Evolutionary conservation across 768 basidiomycete genomes (phyloP), one percentile per base, ranked within the genome.

Genomic region (Dacryopinax spathularia): DNA sequence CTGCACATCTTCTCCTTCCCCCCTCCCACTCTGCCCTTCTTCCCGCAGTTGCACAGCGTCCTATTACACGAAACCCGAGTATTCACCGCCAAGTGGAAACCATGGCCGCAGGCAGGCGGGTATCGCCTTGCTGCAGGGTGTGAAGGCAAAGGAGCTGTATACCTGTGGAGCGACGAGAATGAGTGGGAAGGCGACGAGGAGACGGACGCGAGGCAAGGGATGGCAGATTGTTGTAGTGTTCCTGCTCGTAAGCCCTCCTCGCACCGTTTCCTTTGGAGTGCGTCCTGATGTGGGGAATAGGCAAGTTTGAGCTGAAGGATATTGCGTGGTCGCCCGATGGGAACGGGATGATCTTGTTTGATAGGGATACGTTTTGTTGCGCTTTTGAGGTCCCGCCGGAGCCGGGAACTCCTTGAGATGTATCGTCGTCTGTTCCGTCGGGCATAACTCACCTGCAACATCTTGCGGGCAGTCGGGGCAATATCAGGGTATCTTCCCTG

Each of bases 151-250:
- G 80, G 81, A 63, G 83, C 85, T 62, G 71, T 89, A 25, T 89
- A 87, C 72, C 82, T 79, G 7, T 92, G 89, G 89, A 89, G 86
- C 66, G 88, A 89, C 66, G 89, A 91, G 69, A 65, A 83, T 44
- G 65, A 62, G 68, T 20, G 69, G 62, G 56, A 69, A 44, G 60
- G 64, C 3, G 61, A 62, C 6, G 63, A 63, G 33, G 77, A 73
- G 4, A 81, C 78, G 2, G 76, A 75, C 20, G 80, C 81, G 43
- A 84, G 83, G 69, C 75, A 77, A 66, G 91, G 91, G 69, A 86
- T 91, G 75, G 90, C 91, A 1, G 93, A 95, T 73, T 94, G 91
- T 68, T 82, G 94, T 34, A 89, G 89, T 6, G 83, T 96, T 2
- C 93, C 93, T 34, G 82, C 87, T n/a, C 83, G 89, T 88, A 70